Base-by-base conservation (phyloP, 345 rosid genomes). In the Boechera stricta region DNA sequence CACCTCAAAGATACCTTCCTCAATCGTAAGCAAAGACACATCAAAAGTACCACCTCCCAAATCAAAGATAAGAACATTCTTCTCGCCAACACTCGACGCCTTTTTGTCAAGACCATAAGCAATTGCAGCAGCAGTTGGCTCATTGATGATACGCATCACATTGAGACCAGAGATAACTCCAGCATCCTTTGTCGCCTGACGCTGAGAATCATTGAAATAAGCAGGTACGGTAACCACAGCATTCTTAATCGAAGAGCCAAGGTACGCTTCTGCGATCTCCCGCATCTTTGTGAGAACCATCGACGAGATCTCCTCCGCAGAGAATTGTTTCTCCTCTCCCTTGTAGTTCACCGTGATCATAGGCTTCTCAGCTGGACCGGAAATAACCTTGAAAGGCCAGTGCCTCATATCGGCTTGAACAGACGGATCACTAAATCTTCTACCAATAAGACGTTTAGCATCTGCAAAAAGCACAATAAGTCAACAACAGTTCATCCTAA, bases 31-130 rank as follows among this genome's bases (percentile, higher is more conserved):
- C 67, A 88, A 80, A 0, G 92, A 88, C 5, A 88, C 92, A 78
- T 88, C 92, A 5, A 88, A 86, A 4, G 90, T 86, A 24, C 90
- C 92, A 71, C 90, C 92, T 0, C 90, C 90, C 29, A 88, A 83
- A 69, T 88, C 89, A 3, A 88, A 88, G 48, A 88, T 88, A 0
- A 88, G 68, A 53, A 89, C 93, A 13, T 87, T 89, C 82, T 87
- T 89, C 74, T 87, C 91, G 0, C 91, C 91, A 6, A 80, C 82
- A 5, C 87, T 84, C 0, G 76, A 49, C 26, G 80, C 84, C 61
- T 83, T 81, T 5, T 81, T 83, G 38, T 83, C 86, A 0, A 83
- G 82, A 13, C 86, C 86, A 1, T 83, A 83, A 0, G 84, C 86
- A 38, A 83, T 83, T 0, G 86, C 86, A 3, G 86, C 86, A 4